Conservation (phyloP, 164 flowering plant genomes). For the Houttuynia cordata region DNA sequence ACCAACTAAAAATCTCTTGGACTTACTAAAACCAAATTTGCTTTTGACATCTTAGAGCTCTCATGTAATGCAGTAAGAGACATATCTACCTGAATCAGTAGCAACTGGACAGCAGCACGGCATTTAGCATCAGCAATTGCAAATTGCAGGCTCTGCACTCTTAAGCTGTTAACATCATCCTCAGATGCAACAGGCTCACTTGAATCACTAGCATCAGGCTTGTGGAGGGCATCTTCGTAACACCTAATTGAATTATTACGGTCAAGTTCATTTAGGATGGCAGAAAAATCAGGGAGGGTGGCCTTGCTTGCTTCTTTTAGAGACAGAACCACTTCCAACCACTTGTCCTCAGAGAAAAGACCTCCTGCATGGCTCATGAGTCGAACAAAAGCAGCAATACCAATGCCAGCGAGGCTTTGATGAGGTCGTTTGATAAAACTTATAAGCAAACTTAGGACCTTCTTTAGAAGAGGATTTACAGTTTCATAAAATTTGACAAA, state of each 20-base stretch:
- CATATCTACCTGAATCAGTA: slow-evolving; percentile 72
- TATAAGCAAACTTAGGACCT: slow-evolving; percentile 66
- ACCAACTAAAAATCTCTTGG: too few species aligned
- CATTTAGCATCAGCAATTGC: slow-evolving; percentile 79
- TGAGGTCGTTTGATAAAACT: slow-evolving; percentile 93
- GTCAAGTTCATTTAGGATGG: slow-evolving; percentile 21
- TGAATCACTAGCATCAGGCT: slow-evolving; percentile 25
- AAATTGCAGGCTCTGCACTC: slow-evolving; percentile 35
- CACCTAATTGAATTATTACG: slow-evolving; percentile 19
- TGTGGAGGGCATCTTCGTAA: slow-evolving; percentile 21
- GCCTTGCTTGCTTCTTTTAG: slow-evolving; percentile 77
- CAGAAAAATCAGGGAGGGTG: slow-evolving; percentile 79
- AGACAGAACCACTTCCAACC: slow-evolving; percentile 81
- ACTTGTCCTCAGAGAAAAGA: slow-evolving; percentile 84
- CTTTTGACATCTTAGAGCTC: too few species aligned
- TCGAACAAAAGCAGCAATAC: slow-evolving; percentile 94
- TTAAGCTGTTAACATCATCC: slow-evolving; percentile 40
- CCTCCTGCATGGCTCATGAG: slow-evolving; percentile 90
- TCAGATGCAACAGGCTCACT: slow-evolving; percentile 24
- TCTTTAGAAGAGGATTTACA: slow-evolving; percentile 77
- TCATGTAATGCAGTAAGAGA: neutral
- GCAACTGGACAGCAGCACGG: slow-evolving; percentile 87
- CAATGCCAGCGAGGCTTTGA: slow-evolving; percentile 98
- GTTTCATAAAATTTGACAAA: slow-evolving; percentile 86
- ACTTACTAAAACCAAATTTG: too few species aligned